phyloP scores from a whole-genome alignment of 768 basidiomycete species.

The Harrya chromipes region DNA sequence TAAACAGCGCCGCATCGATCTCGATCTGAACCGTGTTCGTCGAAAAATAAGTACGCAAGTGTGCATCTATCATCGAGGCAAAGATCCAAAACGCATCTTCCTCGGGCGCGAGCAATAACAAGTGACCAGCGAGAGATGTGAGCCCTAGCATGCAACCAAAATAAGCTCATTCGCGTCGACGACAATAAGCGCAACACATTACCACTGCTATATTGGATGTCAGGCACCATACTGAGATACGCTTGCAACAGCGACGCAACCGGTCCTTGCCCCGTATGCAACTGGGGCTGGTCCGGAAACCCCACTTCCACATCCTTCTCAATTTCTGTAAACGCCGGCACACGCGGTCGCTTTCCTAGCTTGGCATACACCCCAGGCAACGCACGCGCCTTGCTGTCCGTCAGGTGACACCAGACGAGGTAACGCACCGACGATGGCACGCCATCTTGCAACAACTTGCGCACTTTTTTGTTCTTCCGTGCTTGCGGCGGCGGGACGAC shows the following conservation, averaged over 20 bases:
- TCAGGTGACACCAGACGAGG: constrained; percentile 78
- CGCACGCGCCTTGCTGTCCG: constrained; percentile 69
- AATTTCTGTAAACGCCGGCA: constrained; percentile 49
- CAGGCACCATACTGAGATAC: constrained; percentile 83
- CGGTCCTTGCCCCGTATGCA: constrained; percentile 55
- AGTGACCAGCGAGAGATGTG: constrained; percentile 65
- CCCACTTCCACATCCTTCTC: constrained; percentile 53
- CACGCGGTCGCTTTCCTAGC: constrained; percentile 53
- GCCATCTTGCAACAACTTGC: constrained; percentile 69
- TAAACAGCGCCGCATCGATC: constrained; percentile 71
- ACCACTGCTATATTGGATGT: constrained; percentile 69
- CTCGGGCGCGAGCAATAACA: constrained; percentile 73
- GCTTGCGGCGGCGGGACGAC: constrained; percentile 57
- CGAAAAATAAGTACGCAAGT: constrained; percentile 78
- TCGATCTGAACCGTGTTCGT: constrained; percentile 60
- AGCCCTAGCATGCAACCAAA: constrained; percentile 44
- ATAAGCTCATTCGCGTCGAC: not conserved
- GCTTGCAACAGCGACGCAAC: constrained; percentile 62
- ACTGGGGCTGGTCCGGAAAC: constrained; percentile 57
- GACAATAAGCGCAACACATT: constrained; percentile 11
- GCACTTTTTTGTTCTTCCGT: constrained; percentile 76
- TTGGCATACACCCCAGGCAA: constrained; percentile 68
- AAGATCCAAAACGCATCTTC: constrained; percentile 94
- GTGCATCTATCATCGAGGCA: constrained; percentile 79
- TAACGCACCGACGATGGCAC: constrained; percentile 84